Percentiles rank a stretch among this genome's conserved stretches.
Evolutionary conservation across 2,329 filamentous ascomycete genomes (phyloP).

Genomic region (Beauveria brongniartii): DNA sequence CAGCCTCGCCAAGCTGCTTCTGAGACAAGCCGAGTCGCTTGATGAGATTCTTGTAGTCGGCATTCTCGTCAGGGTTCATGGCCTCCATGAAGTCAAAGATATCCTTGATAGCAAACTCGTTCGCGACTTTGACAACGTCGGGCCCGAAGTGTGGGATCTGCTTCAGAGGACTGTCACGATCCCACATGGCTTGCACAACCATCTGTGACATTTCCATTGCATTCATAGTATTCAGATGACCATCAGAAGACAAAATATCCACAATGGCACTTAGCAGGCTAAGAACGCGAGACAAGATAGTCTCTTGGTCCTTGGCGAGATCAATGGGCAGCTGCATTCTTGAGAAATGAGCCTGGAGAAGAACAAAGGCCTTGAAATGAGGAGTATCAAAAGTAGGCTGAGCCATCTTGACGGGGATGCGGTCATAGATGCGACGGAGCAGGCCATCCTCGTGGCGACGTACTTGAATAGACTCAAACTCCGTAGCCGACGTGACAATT

Average conservation of each 20-base stretch:
- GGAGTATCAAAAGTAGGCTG: constrained; percentile 83
- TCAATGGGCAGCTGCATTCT: constrained; percentile 95
- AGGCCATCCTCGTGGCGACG: constrained; percentile 84
- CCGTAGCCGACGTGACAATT: constrained; percentile 92
- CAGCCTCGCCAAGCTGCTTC: constrained; percentile 78
- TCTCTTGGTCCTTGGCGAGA: constrained; percentile 89
- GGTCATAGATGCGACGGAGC: constrained; percentile 86
- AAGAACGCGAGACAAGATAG: constrained; percentile 75
- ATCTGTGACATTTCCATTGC: constrained; percentile 99
- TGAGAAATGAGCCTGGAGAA: constrained; percentile 94
- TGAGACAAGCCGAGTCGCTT: constrained; percentile 72
- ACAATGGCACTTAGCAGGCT: constrained; percentile 86
- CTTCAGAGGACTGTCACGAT: constrained; percentile 91
- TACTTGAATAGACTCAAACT: constrained; percentile 93
- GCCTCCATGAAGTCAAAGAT: constrained; percentile 98
- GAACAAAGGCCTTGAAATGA: constrained; percentile 96
- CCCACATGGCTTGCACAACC: constrained; percentile 99
- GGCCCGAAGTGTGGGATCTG: constrained; percentile 93
- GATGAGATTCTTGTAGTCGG: constrained; percentile 69
- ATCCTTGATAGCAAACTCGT: constrained; percentile 77
- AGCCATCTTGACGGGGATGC: constrained; percentile 90
- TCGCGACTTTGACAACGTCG: constrained; percentile 74
- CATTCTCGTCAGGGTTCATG: constrained; percentile 93
- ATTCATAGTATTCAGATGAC: constrained; percentile 92
- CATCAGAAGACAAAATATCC: constrained; percentile 91